phyloP scores from a whole-genome alignment of 768 basidiomycete genomes.

The Dacryopinax spathularia region DNA sequence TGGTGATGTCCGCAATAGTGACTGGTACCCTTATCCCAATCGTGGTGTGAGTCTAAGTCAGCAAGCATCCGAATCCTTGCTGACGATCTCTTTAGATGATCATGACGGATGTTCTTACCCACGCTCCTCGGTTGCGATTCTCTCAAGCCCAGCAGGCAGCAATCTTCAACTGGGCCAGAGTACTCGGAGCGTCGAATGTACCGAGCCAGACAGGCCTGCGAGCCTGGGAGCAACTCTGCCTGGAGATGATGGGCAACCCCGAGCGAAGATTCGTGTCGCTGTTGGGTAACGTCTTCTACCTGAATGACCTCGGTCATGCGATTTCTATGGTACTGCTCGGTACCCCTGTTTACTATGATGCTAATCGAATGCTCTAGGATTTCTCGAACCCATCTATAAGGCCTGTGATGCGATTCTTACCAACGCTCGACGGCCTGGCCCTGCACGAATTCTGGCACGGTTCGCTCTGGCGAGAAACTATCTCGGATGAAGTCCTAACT shows the following conservation, averaged over 20 bases:
- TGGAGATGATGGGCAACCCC: not conserved
- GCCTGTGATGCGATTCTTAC: not conserved
- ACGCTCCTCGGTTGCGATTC: constrained; percentile 22
- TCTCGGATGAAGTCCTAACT: not conserved
- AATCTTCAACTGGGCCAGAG: constrained; percentile 21
- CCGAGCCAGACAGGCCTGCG: not conserved
- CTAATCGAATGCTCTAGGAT: not conserved
- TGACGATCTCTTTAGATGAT: constrained; percentile 1
- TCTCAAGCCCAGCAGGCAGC: constrained; percentile 21
- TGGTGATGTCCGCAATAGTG: not conserved
- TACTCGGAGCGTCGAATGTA: constrained; percentile 16
- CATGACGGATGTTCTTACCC: constrained; percentile 18
- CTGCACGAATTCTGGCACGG: not conserved
- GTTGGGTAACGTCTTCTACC: not conserved
- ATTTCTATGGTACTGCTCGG: too few species aligned
- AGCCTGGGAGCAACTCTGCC: not conserved
- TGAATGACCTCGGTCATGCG: not conserved
- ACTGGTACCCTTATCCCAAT: not conserved
- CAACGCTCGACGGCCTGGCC: not conserved
- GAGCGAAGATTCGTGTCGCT: not conserved
- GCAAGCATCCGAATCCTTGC: not conserved
- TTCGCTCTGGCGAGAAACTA: not conserved
- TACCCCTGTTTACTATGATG: not conserved
- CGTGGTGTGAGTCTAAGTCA: not conserved
- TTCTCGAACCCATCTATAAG: not conserved